A percentile compares a stretch with the other conserved stretches of the same genome.
Conservation (phyloP, 164 flowering plant species). For the Dillenia turbinata region DNA sequence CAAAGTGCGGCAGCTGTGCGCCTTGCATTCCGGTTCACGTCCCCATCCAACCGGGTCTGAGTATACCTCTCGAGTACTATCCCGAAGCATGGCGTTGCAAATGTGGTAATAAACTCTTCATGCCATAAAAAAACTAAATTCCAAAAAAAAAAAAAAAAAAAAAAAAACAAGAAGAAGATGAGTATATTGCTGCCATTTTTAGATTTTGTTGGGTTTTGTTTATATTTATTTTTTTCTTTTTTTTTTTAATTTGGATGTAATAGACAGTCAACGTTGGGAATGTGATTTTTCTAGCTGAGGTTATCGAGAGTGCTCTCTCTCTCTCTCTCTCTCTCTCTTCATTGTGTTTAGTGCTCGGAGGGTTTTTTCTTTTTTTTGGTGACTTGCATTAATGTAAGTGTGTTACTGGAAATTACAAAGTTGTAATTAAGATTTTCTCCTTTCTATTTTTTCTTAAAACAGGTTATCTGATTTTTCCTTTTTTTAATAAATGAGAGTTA, state of each 20-base stretch:
- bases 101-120: conserved; percentile 74
- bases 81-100: conserved; percentile 99
- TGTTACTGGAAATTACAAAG: conserved; percentile 1
- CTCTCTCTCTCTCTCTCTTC: conserved; percentile 7
- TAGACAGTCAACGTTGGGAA: conserved; percentile 22
- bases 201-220: not conserved
- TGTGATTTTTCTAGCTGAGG: conserved; percentile 13
- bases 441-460: not conserved
- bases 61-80: conserved; percentile 76
- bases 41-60: conserved; percentile 66
- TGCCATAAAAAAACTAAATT: conserved; percentile 42
- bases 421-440: conserved; percentile 2
- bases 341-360: not conserved
- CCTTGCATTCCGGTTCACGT: conserved; percentile 85
- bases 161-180: not conserved
- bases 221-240: not conserved
- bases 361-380: not conserved
- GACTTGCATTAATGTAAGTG: conserved; percentile 5
- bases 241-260: conserved; percentile 6
- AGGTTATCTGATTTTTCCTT: not conserved
- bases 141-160: conserved; percentile 1
- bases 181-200: not conserved
- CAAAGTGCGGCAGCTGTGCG: conserved; percentile 69
- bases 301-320: conserved; percentile 6
- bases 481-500: not conserved